Evolutionary conservation across 2,329 filamentous ascomycete genomes (phyloP).

Genomic region (Pyrenochaeta sp.): DNA sequence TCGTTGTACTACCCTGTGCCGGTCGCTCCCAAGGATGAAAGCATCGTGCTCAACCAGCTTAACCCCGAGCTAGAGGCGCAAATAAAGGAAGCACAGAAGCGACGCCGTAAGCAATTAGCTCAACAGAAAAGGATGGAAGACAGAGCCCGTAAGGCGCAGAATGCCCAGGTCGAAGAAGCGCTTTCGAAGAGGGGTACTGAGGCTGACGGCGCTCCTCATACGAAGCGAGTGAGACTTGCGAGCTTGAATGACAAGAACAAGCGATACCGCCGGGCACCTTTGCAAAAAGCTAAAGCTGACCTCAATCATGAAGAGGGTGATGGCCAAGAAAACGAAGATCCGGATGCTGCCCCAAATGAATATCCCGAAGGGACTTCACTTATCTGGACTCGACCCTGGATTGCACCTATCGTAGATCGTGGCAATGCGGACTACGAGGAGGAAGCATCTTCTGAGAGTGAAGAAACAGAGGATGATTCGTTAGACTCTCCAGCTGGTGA

Average conservation of each 20-base stretch:
- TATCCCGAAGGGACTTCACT: slow-evolving; percentile 19
- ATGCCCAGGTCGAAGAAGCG: slow-evolving; percentile 27
- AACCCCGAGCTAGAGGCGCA: slow-evolving; percentile 31
- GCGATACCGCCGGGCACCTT: slow-evolving; percentile 22
- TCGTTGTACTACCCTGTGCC: slow-evolving; percentile 25
- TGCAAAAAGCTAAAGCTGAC: slow-evolving; percentile 7
- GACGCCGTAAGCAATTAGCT: slow-evolving; percentile 20
- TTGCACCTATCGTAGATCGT: slow-evolving; percentile 5
- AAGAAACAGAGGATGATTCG: slow-evolving; percentile 10
- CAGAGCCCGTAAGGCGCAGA: slow-evolving; percentile 28
- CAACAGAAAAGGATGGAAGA: slow-evolving; percentile 27
- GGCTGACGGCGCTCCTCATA: slow-evolving; percentile 12
- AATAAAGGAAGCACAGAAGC: slow-evolving; percentile 27
- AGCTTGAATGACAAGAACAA: slow-evolving; percentile 39
- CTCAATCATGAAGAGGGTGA: slow-evolving; percentile 20
- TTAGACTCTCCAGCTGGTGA: background rate
- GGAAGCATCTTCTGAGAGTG: background rate
- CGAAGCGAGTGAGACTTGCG: slow-evolving; percentile 33
- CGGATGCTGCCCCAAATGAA: slow-evolving; percentile 6
- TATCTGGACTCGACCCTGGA: slow-evolving; percentile 12
- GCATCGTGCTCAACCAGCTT: slow-evolving; percentile 32
- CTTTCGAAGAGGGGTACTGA: slow-evolving; percentile 14
- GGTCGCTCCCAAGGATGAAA: slow-evolving; percentile 39
- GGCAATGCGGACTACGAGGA: slow-evolving; percentile 4
- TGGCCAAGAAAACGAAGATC: slow-evolving; percentile 7